Evolutionary conservation across 768 basidiomycete species (phyloP).

Genomic region (Xerocomus spinulosus): DNA sequence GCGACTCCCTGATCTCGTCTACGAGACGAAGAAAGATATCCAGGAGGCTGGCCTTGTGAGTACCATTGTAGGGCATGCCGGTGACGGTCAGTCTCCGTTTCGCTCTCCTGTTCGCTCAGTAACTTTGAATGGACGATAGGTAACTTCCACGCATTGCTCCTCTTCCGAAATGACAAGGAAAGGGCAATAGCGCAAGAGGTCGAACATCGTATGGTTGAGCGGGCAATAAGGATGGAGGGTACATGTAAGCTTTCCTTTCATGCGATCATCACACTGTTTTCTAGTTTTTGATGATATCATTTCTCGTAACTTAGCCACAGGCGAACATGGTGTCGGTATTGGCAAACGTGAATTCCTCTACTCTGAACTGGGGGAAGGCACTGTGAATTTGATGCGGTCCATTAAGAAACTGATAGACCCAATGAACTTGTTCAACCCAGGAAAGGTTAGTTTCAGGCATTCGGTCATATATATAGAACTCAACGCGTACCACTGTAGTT

Average conservation of each 20-base stretch:
- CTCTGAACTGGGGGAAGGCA: slow-evolving; percentile 77
- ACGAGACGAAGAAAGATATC: slow-evolving; percentile 71
- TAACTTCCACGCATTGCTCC: slow-evolving; percentile 48
- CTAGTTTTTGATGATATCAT: background rate
- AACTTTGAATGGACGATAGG: slow-evolving; percentile 23
- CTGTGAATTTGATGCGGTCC: slow-evolving; percentile 78
- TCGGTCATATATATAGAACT: background rate
- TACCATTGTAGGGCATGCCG: slow-evolving; percentile 72
- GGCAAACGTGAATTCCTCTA: slow-evolving; percentile 81
- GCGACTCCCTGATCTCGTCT: slow-evolving; percentile 57
- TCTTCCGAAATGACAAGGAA: slow-evolving; percentile 59
- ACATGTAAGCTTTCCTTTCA: slow-evolving; percentile 47
- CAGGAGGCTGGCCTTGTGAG: slow-evolving; percentile 49
- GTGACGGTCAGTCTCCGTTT: slow-evolving; percentile 50
- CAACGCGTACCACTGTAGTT: slow-evolving; percentile 2
- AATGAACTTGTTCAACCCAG: slow-evolving; percentile 74
- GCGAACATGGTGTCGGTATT: slow-evolving; percentile 85
- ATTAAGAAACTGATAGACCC: slow-evolving; percentile 78
- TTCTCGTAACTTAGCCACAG: slow-evolving; percentile 45
- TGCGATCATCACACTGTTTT: background rate
- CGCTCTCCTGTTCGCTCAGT: slow-evolving; percentile 9
- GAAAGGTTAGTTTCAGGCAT: slow-evolving; percentile 50
- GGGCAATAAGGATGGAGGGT: slow-evolving; percentile 68
- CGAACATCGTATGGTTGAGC: slow-evolving; percentile 58
- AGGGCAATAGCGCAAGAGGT: slow-evolving; percentile 36